phyloP scores from a whole-genome alignment of 371 early-diverging fungal species.

The Neoconidiobolus thromboides region DNA sequence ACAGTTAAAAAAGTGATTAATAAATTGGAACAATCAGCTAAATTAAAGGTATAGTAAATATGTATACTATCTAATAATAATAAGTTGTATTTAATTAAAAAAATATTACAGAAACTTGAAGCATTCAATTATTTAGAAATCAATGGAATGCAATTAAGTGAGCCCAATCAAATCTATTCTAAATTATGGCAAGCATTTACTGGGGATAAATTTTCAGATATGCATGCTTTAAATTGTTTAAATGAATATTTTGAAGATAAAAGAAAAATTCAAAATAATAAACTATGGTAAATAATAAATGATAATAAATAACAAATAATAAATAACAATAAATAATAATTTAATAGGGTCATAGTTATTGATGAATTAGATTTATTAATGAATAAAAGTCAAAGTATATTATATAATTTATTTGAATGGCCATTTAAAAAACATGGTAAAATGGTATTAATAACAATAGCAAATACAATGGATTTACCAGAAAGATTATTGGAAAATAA shows the following conservation, averaged over 20 bases:
- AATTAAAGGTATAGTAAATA: conserved; percentile 24
- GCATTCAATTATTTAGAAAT: conserved; percentile 78
- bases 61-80: not conserved
- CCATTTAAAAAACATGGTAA: conserved; percentile 64
- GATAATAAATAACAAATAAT: not conserved
- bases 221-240: conserved; percentile 57
- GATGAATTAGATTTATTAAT: conserved; percentile 96
- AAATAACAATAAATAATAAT: not conserved
- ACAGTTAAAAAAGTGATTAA: conserved; percentile 76
- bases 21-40: conserved; percentile 44
- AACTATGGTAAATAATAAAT: conserved; percentile 2
- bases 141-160: conserved; percentile 91
- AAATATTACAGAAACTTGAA: conserved; percentile 24
- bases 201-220: conserved; percentile 36
- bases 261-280: conserved; percentile 6
- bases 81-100: not conserved
- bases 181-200: conserved; percentile 51
- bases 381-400: conserved; percentile 76
- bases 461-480: conserved; percentile 98
- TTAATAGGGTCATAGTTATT: conserved; percentile 68
- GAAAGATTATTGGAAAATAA: conserved; percentile 84
- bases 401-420: conserved; percentile 98
- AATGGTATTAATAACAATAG: conserved; percentile 86
- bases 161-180: conserved; percentile 73
- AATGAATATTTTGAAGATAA: conserved; percentile 41